Evolutionary conservation across 2,329 filamentous ascomycete species (phyloP).

Genomic region (Clarireedia sp.): DNA sequence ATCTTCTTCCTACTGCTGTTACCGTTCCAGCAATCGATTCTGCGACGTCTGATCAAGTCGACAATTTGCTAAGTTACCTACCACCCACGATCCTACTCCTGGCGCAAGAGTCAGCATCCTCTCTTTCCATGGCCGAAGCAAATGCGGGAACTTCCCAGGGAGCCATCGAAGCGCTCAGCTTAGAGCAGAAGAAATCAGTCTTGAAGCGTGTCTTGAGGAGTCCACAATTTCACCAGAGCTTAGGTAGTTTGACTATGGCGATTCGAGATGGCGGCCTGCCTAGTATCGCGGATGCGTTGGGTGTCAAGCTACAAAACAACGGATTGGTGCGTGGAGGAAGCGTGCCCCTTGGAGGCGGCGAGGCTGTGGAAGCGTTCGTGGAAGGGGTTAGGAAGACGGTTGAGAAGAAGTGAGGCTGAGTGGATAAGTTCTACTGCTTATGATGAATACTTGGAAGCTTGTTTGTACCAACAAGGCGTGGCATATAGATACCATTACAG

Average conservation of each 20-base stretch:
- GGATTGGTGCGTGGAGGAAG: constrained; percentile 70
- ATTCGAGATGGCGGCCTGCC: constrained; percentile 85
- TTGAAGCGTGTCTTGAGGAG: constrained; percentile 76
- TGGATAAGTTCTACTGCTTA: too few relatives aligned
- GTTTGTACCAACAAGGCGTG: too few relatives aligned
- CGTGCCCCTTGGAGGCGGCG: constrained; percentile 78
- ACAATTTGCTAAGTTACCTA: constrained; percentile 68
- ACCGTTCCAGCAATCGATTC: constrained; percentile 70
- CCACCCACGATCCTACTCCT: constrained; percentile 73
- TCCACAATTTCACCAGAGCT: constrained; percentile 83
- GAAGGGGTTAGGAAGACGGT: constrained; percentile 78
- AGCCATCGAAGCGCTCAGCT: constrained; percentile 64
- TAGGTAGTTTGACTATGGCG: constrained; percentile 78
- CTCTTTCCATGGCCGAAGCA: constrained; percentile 55
- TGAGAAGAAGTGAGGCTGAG: constrained; percentile 39
- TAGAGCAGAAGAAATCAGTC: constrained; percentile 71
- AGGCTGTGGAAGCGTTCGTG: constrained; percentile 86
- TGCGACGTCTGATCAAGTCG: constrained; percentile 51
- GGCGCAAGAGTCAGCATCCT: constrained; percentile 57
- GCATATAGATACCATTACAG: too few relatives aligned
- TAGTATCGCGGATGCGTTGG: constrained; percentile 78
- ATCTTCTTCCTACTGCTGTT: constrained; percentile 69
- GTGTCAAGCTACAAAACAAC: constrained; percentile 74
- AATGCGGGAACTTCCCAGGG: constrained; percentile 60
- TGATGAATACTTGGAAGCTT: too few relatives aligned